Evolutionary conservation across 2,329 filamentous ascomycete genomes (phyloP).

Genomic region (Trichoderma hamatum): DNA sequence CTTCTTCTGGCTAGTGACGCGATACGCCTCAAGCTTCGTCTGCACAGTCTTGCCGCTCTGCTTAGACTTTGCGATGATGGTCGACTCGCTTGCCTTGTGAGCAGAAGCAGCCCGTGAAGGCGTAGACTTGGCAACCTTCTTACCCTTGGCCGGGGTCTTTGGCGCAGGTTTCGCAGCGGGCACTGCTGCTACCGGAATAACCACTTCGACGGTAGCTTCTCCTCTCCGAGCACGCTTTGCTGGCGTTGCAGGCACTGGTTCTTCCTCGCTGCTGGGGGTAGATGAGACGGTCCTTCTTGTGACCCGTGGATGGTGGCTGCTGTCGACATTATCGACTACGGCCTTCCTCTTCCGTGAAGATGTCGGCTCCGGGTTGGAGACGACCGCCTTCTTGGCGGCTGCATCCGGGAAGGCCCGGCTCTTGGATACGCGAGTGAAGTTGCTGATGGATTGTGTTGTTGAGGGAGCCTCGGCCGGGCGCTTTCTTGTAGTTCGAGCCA

Average conservation of each 20-base stretch:
- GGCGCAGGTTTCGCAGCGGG: slow-evolving; percentile 8
- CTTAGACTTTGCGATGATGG: slow-evolving; percentile 39
- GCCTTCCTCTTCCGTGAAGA: slow-evolving; percentile 47
- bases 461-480: slow-evolving; percentile 28
- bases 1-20: slow-evolving; percentile 42
- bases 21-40: slow-evolving; percentile 45
- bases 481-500: slow-evolving; percentile 30
- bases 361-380: slow-evolving; percentile 33
- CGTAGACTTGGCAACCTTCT: slow-evolving; percentile 37
- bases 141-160: slow-evolving; percentile 35
- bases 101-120: slow-evolving; percentile 37
- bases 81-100: slow-evolving; percentile 39
- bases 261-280: slow-evolving; percentile 41
- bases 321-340: slow-evolving; percentile 33
- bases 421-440: slow-evolving; percentile 55
- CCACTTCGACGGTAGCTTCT: slow-evolving; percentile 29
- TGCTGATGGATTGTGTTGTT: slow-evolving; percentile 43
- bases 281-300: slow-evolving; percentile 39
- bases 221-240: slow-evolving; percentile 37
- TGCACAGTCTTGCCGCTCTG: slow-evolving; percentile 37
- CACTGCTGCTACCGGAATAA: not conserved
- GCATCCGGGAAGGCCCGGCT: slow-evolving; percentile 33
- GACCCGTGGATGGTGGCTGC: slow-evolving; percentile 32
- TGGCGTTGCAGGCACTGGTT: slow-evolving; percentile 27
- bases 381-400: slow-evolving; percentile 42